Percentiles rank a stretch among this genome's conserved stretches.
phyloP scores from a whole-genome alignment of 768 basidiomycete genomes.

The Suillus weaverae region DNA sequence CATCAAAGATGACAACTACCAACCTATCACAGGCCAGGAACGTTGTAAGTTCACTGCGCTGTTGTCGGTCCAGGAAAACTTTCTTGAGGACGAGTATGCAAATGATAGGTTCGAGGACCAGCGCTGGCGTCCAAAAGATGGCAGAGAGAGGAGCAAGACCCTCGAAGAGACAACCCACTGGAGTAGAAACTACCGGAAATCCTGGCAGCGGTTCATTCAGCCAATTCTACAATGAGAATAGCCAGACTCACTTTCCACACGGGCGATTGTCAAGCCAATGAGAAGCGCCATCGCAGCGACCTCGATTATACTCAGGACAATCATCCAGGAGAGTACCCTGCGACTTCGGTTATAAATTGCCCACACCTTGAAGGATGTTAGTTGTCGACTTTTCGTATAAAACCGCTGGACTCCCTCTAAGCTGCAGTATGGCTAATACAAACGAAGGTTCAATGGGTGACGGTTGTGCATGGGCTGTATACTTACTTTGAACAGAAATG shows the following conservation, averaged over 20 bases:
- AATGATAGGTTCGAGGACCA: conserved; percentile 26
- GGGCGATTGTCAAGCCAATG: conserved; percentile 9
- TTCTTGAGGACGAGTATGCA: conserved; percentile 23
- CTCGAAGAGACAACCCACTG: conserved; percentile 23
- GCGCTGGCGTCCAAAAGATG: conserved; percentile 25
- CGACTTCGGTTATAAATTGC: conserved; percentile 11
- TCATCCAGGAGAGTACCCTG: conserved; percentile 5
- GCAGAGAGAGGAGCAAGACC: conserved; percentile 20
- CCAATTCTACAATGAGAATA: not conserved
- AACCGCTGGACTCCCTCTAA: conserved; percentile 4
- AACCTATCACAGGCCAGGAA: conserved; percentile 15
- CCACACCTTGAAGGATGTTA: conserved; percentile 13
- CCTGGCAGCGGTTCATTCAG: conserved; percentile 9
- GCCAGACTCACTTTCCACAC: conserved; percentile 9
- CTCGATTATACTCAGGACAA: conserved; percentile 6
- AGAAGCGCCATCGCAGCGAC: conserved; percentile 9
- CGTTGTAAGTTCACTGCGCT: conserved; percentile 5
- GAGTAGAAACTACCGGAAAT: conserved; percentile 21
- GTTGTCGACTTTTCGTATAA: not conserved
- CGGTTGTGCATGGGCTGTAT: not conserved
- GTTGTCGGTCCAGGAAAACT: conserved; percentile 10
- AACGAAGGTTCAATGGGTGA: not conserved
- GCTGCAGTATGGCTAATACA: conserved; percentile 8
- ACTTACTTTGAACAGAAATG: conserved; percentile 14
- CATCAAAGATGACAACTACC: not conserved